phyloP scores from a whole-genome alignment of 2,329 filamentous ascomycete genomes.

The Thyridium curvatum region DNA sequence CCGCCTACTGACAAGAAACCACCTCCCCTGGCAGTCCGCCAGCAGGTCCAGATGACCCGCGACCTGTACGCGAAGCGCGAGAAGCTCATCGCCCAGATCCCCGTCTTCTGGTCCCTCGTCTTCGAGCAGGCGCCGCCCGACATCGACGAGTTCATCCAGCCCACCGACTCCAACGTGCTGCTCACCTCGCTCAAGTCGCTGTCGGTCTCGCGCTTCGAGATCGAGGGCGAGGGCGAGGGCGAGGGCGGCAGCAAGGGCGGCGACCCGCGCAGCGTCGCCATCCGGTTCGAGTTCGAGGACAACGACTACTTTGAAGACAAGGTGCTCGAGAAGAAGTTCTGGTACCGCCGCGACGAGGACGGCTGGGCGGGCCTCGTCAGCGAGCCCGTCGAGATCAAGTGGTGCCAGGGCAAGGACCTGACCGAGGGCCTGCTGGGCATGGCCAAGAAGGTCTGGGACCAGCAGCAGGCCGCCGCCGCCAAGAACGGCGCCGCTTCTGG shows the following conservation, averaged over 20 bases:
- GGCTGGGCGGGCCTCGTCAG: conserved; percentile 74
- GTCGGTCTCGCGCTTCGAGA: conserved; percentile 74
- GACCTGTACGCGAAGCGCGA: conserved; percentile 73
- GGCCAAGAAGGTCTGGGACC: conserved; percentile 60
- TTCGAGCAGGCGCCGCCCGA: conserved; percentile 81
- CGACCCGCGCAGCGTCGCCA: conserved; percentile 72
- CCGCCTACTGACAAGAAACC: conserved; percentile 2
- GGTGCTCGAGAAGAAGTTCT: conserved; percentile 86
- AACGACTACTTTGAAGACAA: conserved; percentile 80
- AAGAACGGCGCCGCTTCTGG: conserved; percentile 13
- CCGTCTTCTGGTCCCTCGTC: conserved; percentile 92
- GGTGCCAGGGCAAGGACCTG: conserved; percentile 81
- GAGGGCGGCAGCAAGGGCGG: conserved; percentile 33
- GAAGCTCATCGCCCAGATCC: conserved; percentile 63
- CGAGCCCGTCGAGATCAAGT: conserved; percentile 81
- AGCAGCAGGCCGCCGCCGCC: conserved; percentile 25
- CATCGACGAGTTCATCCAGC: conserved; percentile 82
- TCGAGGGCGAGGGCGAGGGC: conserved; percentile 46
- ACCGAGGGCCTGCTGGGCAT: conserved; percentile 74
- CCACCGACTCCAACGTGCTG: conserved; percentile 69
- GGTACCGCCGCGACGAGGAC: conserved; percentile 63
- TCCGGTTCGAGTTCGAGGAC: conserved; percentile 71
- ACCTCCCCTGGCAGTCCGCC: conserved; percentile 55
- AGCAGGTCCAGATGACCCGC: conserved; percentile 61
- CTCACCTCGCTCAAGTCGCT: conserved; percentile 61